Evolutionary conservation across 163 green algal genomes (phyloP), one percentile per base, ranked within the genome.

Genomic region (Scenedesmus sp.): DNA sequence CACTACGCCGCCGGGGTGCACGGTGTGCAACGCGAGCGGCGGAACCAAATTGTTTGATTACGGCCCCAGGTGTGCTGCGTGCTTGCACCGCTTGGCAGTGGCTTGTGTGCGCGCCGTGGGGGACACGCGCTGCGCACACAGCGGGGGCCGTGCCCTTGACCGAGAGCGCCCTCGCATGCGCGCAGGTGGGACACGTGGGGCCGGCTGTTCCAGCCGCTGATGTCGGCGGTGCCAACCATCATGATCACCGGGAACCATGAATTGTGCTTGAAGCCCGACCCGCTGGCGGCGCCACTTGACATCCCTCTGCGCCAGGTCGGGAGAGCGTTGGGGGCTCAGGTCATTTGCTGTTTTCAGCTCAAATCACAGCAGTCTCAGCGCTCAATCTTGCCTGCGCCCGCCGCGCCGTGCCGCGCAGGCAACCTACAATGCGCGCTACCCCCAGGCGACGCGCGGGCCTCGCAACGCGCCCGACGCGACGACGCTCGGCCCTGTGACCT

Each of bases 241-340:
- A 39, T 60, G 39, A 73, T 42, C 13, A 54, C 58, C 18, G 64
- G 64, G n/a, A 73, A 73, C n/a, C 42, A 58, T 45, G 64, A 73
- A 53, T 28, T 73, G n/a, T n/a, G n/a, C n/a, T n/a, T n/a, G n/a
- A n/a, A n/a, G n/a, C n/a, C n/a, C n/a, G n/a, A n/a, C n/a, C n/a
- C n/a, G n/a, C n/a, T n/a, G n/a, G n/a, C n/a, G n/a, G n/a, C n/a
- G n/a, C n/a, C n/a, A n/a, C n/a, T n/a, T n/a, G n/a, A n/a, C n/a
- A n/a, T n/a, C n/a, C n/a, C n/a, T n/a, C n/a, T n/a, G n/a, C n/a
- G n/a, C n/a, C n/a, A n/a, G n/a, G n/a, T n/a, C n/a, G n/a, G n/a
- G n/a, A n/a, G n/a, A n/a, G n/a, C n/a, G n/a, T n/a, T n/a, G n/a
- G n/a, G n/a, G n/a, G n/a, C n/a, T n/a, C n/a, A n/a, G n/a, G n/a